Conservation (phyloP, 2,329 filamentous ascomycete species). For the Neonectria punicea region DNA sequence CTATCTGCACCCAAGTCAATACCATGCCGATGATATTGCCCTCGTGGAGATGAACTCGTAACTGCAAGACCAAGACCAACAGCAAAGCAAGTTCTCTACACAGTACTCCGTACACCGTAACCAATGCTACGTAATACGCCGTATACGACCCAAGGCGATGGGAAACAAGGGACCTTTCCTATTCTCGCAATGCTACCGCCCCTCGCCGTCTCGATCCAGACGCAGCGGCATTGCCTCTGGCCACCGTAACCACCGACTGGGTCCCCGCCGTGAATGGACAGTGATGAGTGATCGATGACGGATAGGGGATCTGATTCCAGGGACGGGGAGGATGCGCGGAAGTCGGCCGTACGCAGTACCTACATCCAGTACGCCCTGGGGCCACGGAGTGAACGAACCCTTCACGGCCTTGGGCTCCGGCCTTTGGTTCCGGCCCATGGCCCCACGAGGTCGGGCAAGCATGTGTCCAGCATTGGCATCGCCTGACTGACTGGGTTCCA, state of each 20-base stretch:
- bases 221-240: slow-evolving; percentile 23
- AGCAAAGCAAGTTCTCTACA: not conserved
- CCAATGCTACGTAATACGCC: not conserved
- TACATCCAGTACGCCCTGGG: not conserved
- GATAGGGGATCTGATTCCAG: slow-evolving; percentile 7
- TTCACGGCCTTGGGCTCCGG: not conserved
- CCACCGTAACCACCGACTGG: slow-evolving; percentile 41
- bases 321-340: slow-evolving; percentile 15
- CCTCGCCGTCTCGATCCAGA: slow-evolving; percentile 20
- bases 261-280: slow-evolving; percentile 23
- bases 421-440: not conserved
- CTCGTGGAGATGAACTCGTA: not conserved
- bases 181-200: slow-evolving; percentile 28
- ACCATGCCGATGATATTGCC: not conserved
- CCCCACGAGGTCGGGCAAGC: slow-evolving; percentile 20
- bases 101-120: not conserved
- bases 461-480: slow-evolving; percentile 8
- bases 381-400: slow-evolving; percentile 5
- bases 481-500: slow-evolving; percentile 29
- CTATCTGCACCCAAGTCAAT: not conserved
- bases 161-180: slow-evolving; percentile 18
- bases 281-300: slow-evolving; percentile 14
- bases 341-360: slow-evolving; percentile 20
- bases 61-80: not conserved
- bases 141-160: not conserved